Evolutionary conservation across 371 early-diverging fungal species (phyloP), one percentile per base, ranked within the genome.

Genomic region (Rhizopus microsporus): DNA sequence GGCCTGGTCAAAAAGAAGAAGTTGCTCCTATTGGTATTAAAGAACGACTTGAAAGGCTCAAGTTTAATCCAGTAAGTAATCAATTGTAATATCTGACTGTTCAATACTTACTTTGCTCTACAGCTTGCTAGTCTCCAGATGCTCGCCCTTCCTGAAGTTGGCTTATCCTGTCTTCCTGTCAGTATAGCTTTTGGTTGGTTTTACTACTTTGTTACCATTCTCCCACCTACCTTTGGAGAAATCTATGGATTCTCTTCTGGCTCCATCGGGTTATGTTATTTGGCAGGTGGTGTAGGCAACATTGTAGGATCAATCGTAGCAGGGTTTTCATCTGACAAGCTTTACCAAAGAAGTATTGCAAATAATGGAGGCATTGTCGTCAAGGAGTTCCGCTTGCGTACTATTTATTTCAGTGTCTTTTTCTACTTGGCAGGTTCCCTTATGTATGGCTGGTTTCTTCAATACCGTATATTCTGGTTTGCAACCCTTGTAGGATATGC

Each of bases 261-360:
- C 8, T 50, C 63, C 3, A 68, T 74, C 32, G 85, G 84, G 7
- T 56, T 82, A 9, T 75, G 76, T 43, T 85, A 67, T 56, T 46
- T 85, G 16, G 62, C 80, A 2, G 67, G 69, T n/a, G 85, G 82
- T 34, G 58, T 79, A 0, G 85, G 85, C 5, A 79, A 80, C 39
- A 56, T 69, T 3, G 4, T 65, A 4, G 85, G 85, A 0, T 74
- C 78, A 0, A 45, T 71, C 2, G 38, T 68, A 4, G 79, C 81
- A 5, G 85, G 85, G 10, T 31, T 68, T 7, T 49, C 60, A 1
- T 67, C 71, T 0, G 72, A 75, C 44, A 61, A 54, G 4, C 44
- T 55, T 7, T 72, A 66, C 45, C 32, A 23, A 4, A 67, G 65
- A 42, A 60, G 58, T 5, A 23, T 66, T 17, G 42, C 63, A 2